Base-by-base conservation (phyloP, 345 rosid genomes). In the Eucalyptus tenuipes region DNA sequence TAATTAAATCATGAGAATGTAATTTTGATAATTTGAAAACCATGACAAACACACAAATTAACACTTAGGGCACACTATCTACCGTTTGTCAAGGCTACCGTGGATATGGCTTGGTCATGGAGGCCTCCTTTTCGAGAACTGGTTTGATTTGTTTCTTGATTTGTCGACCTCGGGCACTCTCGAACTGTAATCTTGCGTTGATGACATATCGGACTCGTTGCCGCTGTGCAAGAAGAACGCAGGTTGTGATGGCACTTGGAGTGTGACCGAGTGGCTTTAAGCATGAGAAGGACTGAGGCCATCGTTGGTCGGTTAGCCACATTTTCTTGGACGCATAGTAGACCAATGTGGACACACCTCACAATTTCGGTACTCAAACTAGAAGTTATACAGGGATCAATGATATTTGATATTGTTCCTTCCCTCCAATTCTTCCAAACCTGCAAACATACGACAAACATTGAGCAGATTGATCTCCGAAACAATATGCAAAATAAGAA, bases 351-450 rank as follows among this genome's bases (percentile, higher is more conserved):
- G 64, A 96, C 87, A 91, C 96, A 93, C 89, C 93, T 94, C 88
- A 89, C 86, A 79, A 93, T 91, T 82, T 95, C 95, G 25, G 59
- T 45, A 31, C 89, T 68, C 10, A 92, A 92, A 57, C 90, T 89
- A 14, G n/a, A 75, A 11, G 85, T 85, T 68, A 96, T 53, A 29
- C 9, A 90, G 1, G 93, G 91, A 88, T 95, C 96, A 4, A 94
- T 86, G 7, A 96, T 49, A 47, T 92, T 90, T 33, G 87, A 12
- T 8, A 87, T 50, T 13, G 88, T 80, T 13, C 92, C 94, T 90
- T 94, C 93, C 66, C 88, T 93, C 97, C 96, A 95, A 48, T 90
- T 90, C 85, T 86, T 92, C 97, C 97, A 96, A n/a, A 94, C 93
- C 95, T 95, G 84, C 61, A 93, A 66, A 68, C 80, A 82, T 71